Percentiles rank a stretch among this genome's conserved stretches.
Conservation (phyloP, 257 asterid species). For the Orobanche coerulescens region DNA sequence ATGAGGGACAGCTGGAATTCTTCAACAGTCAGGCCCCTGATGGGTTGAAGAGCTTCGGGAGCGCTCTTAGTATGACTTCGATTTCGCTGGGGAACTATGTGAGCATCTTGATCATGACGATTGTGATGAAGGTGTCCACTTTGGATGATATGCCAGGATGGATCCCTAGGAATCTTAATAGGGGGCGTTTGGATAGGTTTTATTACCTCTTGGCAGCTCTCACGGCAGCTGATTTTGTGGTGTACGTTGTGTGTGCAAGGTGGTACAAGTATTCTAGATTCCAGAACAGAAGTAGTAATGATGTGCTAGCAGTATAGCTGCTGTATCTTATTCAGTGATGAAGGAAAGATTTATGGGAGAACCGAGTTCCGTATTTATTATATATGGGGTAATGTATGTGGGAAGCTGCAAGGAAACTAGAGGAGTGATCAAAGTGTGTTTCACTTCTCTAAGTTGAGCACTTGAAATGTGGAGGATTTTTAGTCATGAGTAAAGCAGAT, state of each 20-base stretch:
- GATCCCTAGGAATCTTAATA: constrained; percentile 82
- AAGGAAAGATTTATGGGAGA: too few relatives aligned
- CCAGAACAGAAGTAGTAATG: constrained; percentile 45
- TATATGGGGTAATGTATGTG: too few relatives aligned
- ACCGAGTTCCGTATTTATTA: too few relatives aligned
- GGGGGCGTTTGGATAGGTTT: constrained; percentile 65
- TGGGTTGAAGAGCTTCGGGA: constrained; percentile 85
- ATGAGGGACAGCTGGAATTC: constrained; percentile 81
- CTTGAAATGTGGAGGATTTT: too few relatives aligned
- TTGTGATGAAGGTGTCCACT: constrained; percentile 62
- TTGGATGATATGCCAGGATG: constrained; percentile 69
- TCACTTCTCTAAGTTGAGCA: constrained; percentile 34
- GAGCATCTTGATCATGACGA: constrained; percentile 63
- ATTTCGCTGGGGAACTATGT: constrained; percentile 86
- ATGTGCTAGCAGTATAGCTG: constrained; percentile 25
- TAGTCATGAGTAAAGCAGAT: constrained; percentile 9
- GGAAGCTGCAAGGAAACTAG: constrained; percentile 39
- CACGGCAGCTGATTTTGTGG: constrained; percentile 57
- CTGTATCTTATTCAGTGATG: too few relatives aligned
- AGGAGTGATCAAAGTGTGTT: constrained; percentile 17
- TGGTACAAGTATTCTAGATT: constrained; percentile 74
- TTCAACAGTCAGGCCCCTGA: constrained; percentile 75
- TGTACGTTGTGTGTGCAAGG: constrained; percentile 54
- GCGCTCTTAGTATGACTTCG: constrained; percentile 88
- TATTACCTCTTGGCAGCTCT: constrained; percentile 68